Conservation (phyloP, 371 early-diverging fungal genomes). For the Rhizomucor miehei region DNA sequence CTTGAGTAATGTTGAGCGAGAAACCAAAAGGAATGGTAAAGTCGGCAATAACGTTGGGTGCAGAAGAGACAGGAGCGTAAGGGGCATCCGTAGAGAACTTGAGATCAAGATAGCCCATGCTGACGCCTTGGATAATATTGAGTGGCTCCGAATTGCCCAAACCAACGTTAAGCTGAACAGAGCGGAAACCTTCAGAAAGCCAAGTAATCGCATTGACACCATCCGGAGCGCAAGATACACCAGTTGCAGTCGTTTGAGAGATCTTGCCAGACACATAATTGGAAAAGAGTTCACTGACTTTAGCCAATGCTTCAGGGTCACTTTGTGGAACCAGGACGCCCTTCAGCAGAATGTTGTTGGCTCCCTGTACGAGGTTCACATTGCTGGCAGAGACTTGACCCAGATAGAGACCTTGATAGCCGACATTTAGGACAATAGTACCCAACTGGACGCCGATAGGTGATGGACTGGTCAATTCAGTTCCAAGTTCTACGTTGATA, state of each 20-base stretch:
- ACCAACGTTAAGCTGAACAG: slow-evolving; percentile 44
- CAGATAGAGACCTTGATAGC: slow-evolving; percentile 38
- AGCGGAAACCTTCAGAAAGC: slow-evolving; percentile 49
- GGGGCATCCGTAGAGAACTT: slow-evolving; percentile 38
- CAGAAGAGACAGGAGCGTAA: slow-evolving; percentile 40
- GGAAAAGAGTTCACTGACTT: slow-evolving; percentile 46
- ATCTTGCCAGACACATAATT: slow-evolving; percentile 43
- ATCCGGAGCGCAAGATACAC: slow-evolving; percentile 51
- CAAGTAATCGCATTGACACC: slow-evolving; percentile 47
- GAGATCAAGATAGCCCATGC: slow-evolving; percentile 51
- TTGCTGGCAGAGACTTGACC: slow-evolving; percentile 44
- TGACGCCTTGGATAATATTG: slow-evolving; percentile 49
- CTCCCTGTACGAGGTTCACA: slow-evolving; percentile 38
- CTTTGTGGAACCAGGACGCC: slow-evolving; percentile 45
- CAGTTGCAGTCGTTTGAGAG: slow-evolving; percentile 45
- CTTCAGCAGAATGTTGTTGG: slow-evolving; percentile 45
- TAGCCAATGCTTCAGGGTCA: slow-evolving; percentile 32
- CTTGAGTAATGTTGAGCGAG: slow-evolving; percentile 43
- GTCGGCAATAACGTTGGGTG: slow-evolving; percentile 46
- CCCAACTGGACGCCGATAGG: slow-evolving; percentile 56
- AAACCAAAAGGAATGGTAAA: slow-evolving; percentile 55
- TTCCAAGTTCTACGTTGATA: slow-evolving; percentile 49
- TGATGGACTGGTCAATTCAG: slow-evolving; percentile 50
- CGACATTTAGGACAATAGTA: slow-evolving; percentile 43
- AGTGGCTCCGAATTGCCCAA: slow-evolving; percentile 34